Evolutionary conservation across 2,329 filamentous ascomycete species (phyloP).

Genomic region (Alternaria postmessia): DNA sequence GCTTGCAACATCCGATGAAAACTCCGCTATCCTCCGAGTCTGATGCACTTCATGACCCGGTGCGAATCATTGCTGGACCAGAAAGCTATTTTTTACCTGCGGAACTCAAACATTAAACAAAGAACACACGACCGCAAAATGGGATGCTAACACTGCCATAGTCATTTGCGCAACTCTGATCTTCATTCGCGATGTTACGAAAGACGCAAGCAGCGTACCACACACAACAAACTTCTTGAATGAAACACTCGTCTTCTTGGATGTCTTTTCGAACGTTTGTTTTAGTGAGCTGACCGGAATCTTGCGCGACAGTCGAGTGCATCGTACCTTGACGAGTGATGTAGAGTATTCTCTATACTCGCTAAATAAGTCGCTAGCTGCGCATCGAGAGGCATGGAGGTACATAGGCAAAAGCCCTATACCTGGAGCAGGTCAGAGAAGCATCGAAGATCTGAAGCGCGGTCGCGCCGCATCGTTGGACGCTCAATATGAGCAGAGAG

Average conservation of each 20-base stretch:
- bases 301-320: conserved; percentile 18
- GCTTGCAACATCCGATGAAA: neutral
- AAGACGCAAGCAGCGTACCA: conserved; percentile 5
- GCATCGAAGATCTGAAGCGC: conserved; percentile 3
- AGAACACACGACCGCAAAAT: neutral
- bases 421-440: neutral
- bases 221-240: conserved; percentile 11
- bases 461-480: conserved; percentile 6
- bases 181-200: conserved; percentile 25
- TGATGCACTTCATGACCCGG: neutral
- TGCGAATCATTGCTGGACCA: neutral
- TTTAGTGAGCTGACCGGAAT: conserved; percentile 20
- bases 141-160: conserved; percentile 6
- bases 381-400: conserved; percentile 24
- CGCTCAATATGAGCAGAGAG: conserved; percentile 6
- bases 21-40: neutral
- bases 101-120: neutral
- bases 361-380: conserved; percentile 22
- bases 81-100: neutral
- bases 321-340: conserved; percentile 13
- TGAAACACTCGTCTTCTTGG: conserved; percentile 19
- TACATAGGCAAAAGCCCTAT: conserved; percentile 6
- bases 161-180: conserved; percentile 24
- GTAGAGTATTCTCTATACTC: conserved; percentile 18
- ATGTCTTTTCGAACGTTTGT: conserved; percentile 23